Base-by-base conservation (phyloP, 148 eudicot species). In the Oxyria digyna region DNA sequence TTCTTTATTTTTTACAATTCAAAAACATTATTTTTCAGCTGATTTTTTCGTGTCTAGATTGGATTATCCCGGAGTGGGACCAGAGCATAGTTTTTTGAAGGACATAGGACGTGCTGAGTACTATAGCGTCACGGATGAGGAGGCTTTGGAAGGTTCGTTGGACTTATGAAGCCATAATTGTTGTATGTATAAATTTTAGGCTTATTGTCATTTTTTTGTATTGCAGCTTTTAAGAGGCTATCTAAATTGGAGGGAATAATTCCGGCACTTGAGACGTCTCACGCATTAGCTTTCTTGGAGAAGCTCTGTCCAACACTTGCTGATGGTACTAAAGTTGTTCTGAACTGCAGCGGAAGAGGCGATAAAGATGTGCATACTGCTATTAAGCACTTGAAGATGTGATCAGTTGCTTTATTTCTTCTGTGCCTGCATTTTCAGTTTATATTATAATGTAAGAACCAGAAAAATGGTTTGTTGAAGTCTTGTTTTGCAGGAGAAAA, bases 1-100 rank as follows among this genome's bases (percentile, higher is more conserved):
- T 32, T 64, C 35, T n/a, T 37, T 37, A n/a, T n/a, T n/a, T n/a
- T n/a, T n/a, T n/a, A n/a, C n/a, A n/a, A n/a, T n/a, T 3, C 35
- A 32, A 21, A 50, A 50, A 21, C 6, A 11, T 52, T 23, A 7
- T 9, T 43, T 52, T 0, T 52, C 31, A 23, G 8, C 31, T 54
- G 14, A 11, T 54, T 24, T 54, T 23, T 52, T 54, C 11, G 15
- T 11, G 6, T 49, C 41, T 70, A 87, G 91, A 18, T 75, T 87
- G 71, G 88, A 87, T 69, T 87, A 87, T 68, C 91, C 88, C 52
- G 88, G 91, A 74, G 88, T 87, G 32, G 88, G 91, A 75, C 91
- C 91, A 40, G 91, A 84, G 72, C 91, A 82, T 66, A 87, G 91
- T 81, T 84, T 80, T 68, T 69, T 87, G 68, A 87, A 84, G 77